A percentile compares a stretch with the other conserved stretches of the same genome.
phyloP scores from a whole-genome alignment of 2,329 filamentous ascomycete genomes.

The Cladosporium sphaerospermum region DNA sequence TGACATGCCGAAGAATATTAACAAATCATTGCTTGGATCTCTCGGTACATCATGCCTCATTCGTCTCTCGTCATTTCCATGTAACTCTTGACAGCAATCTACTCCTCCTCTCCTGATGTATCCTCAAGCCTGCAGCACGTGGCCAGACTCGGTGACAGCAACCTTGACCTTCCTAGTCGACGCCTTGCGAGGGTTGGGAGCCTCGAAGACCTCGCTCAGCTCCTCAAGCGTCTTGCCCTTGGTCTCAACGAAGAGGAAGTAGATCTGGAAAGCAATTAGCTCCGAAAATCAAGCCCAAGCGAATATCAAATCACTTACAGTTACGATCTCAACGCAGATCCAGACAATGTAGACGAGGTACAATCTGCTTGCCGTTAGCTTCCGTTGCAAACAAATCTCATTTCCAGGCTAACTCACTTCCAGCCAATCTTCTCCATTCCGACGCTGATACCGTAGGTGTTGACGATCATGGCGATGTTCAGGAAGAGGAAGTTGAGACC shows the following conservation, averaged over 20 bases:
- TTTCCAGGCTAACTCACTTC: constrained; percentile 6
- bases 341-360: constrained; percentile 26
- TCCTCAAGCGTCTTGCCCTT: constrained; percentile 65
- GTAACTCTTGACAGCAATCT: too few relatives aligned
- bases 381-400: too few relatives aligned
- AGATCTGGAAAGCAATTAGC: constrained; percentile 18
- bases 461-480: constrained; percentile 40
- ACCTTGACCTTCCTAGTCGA: constrained; percentile 26
- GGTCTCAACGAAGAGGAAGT: constrained; percentile 36
- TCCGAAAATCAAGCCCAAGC: background rate
- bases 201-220: constrained; percentile 60
- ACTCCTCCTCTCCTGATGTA: too few relatives aligned
- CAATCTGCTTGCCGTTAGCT: background rate
- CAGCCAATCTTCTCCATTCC: constrained; percentile 23
- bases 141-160: constrained; percentile 21
- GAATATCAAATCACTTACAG: background rate
- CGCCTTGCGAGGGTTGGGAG: constrained; percentile 24
- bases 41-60: too few relatives aligned
- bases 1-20: too few relatives aligned
- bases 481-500: constrained; percentile 35
- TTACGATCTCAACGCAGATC: constrained; percentile 26
- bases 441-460: constrained; percentile 25
- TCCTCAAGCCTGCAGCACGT: constrained; percentile 15
- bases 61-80: too few relatives aligned
- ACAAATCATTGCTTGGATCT: too few relatives aligned